Conservation (phyloP, 2,329 filamentous ascomycete genomes). For the Penicillium decumbens region DNA sequence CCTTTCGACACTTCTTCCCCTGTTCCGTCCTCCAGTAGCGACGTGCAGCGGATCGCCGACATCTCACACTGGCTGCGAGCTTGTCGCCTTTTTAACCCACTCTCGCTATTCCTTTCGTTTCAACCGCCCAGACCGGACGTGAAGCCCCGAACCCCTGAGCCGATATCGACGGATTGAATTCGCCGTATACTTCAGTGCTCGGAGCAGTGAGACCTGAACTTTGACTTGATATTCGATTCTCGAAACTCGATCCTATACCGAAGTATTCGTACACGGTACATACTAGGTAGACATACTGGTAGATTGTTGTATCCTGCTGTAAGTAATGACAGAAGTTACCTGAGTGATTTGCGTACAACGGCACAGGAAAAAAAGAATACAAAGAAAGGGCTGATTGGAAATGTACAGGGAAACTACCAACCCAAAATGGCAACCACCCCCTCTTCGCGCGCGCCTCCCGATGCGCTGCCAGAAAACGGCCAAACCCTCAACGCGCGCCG, state of each 20-base stretch:
- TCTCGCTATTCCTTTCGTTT: constrained; percentile 13
- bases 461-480: constrained; percentile 30
- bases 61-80: constrained; percentile 31
- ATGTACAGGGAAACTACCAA: constrained; percentile 12
- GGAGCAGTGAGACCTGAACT: neutral
- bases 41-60: constrained; percentile 16
- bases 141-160: neutral
- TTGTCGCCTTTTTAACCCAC: constrained; percentile 21
- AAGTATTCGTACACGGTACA: neutral
- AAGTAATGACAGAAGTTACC: neutral
- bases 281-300: neutral
- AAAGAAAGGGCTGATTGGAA: neutral
- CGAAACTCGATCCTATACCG: neutral
- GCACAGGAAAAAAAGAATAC: neutral
- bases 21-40: constrained; percentile 21
- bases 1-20: constrained; percentile 14
- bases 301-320: neutral
- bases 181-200: neutral
- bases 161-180: constrained; percentile 5
- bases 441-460: constrained; percentile 33
- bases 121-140: neutral
- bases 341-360: neutral
- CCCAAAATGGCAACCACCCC: constrained; percentile 33
- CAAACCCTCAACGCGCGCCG: constrained; percentile 36
- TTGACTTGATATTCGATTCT: neutral